Percentiles rank a stretch among this genome's conserved stretches.
Conservation (phyloP, 2,329 filamentous ascomycete genomes). For the Colletotrichum liriopes region DNA sequence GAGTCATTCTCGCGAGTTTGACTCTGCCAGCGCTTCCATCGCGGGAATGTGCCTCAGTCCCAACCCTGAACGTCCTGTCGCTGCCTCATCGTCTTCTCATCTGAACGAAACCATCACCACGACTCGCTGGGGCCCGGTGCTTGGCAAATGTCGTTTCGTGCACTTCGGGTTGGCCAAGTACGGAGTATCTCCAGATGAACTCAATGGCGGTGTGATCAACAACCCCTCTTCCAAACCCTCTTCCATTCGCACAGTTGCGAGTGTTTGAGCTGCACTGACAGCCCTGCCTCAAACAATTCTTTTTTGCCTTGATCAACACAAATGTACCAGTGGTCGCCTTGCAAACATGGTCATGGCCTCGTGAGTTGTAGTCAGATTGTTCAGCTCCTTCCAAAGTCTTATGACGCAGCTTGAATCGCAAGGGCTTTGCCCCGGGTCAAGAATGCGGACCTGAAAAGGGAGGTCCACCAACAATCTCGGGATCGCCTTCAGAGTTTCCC, state of each 20-base stretch:
- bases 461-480: conserved; percentile 40
- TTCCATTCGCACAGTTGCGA: neutral
- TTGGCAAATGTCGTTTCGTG: conserved; percentile 10
- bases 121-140: neutral
- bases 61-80: too few species aligned
- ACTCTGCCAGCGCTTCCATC: too few species aligned
- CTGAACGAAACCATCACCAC: neutral
- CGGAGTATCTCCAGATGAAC: neutral
- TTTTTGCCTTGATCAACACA: accelerated
- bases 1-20: neutral
- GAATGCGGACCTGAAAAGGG: conserved; percentile 12
- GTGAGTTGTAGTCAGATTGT: too few species aligned
- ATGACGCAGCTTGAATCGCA: neutral
- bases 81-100: neutral
- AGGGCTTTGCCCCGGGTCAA: conserved; percentile 17
- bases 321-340: neutral
- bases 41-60: too few species aligned
- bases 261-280: neutral
- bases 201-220: neutral
- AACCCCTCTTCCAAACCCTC: neutral
- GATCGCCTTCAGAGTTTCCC: conserved; percentile 36
- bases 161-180: neutral
- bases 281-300: neutral
- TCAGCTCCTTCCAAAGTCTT: neutral
- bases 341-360: neutral